Evolutionary conservation across 1,139 yeast genomes (phyloP).

Genomic region (Pneumocystis wakefieldiae): DNA sequence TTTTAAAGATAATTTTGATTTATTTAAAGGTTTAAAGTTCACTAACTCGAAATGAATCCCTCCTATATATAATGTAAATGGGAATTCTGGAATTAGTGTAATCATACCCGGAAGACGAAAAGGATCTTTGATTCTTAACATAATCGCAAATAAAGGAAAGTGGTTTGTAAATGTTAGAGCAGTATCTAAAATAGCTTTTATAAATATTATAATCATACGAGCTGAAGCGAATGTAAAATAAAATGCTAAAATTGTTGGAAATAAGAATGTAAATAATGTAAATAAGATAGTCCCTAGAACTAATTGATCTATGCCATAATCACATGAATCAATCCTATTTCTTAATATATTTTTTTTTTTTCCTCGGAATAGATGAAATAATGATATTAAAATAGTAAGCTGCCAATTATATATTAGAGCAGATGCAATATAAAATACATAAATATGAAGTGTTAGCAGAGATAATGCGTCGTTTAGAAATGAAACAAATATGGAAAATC

Average conservation of each 20-base stretch:
- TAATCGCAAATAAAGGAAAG: conserved; percentile 69
- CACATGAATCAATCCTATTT: conserved; percentile 70
- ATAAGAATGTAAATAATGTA: conserved; percentile 57
- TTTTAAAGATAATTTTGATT: background rate
- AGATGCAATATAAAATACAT: conserved; percentile 62
- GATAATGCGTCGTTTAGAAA: conserved; percentile 49
- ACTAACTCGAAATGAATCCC: conserved; percentile 6
- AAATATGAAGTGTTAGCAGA: conserved; percentile 53
- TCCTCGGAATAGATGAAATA: conserved; percentile 79
- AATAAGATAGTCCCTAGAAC: conserved; percentile 78
- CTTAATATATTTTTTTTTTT: conserved; percentile 73
- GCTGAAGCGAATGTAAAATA: conserved; percentile 57
- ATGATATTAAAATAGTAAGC: conserved; percentile 47
- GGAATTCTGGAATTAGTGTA: conserved; percentile 30
- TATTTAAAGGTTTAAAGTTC: background rate
- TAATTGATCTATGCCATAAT: conserved; percentile 72
- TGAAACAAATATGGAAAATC: conserved; percentile 54
- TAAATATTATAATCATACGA: conserved; percentile 37
- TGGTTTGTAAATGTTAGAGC: conserved; percentile 56
- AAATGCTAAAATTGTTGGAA: conserved; percentile 81
- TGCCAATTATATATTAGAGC: conserved; percentile 71
- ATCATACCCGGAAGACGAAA: conserved; percentile 80
- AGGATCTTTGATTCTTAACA: conserved; percentile 67
- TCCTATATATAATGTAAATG: conserved; percentile 7
- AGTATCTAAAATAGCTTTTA: conserved; percentile 45